Conservation (phyloP, 192 early-diverging fungal species). For the Coemansia sp. region DNA sequence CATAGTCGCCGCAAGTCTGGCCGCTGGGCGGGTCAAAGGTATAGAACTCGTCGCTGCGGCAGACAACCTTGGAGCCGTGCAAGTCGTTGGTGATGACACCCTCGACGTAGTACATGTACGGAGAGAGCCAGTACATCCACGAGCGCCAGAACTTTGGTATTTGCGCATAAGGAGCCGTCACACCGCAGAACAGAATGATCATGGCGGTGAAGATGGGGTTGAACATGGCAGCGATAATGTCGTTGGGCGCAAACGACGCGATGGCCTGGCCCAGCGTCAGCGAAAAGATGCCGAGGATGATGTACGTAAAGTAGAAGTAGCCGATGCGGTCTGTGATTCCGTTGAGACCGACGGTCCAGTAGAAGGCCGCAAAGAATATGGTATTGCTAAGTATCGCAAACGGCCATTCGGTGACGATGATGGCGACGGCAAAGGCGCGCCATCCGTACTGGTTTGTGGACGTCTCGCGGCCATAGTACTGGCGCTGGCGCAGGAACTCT, state of each 20-base stretch:
- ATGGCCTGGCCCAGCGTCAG: slow-evolving; percentile 61
- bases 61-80: no score
- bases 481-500: slow-evolving; percentile 60
- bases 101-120: no score
- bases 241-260: slow-evolving; percentile 27
- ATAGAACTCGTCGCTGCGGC: no score
- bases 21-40: not conserved
- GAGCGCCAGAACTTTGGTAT: no score
- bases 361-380: slow-evolving; percentile 59
- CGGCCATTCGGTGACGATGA: slow-evolving; percentile 62
- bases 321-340: slow-evolving; percentile 52
- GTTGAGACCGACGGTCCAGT: slow-evolving; percentile 63
- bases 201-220: no score
- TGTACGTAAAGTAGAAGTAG: slow-evolving; percentile 61
- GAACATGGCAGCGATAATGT: no score
- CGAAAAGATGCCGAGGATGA: slow-evolving; percentile 55
- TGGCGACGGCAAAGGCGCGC: slow-evolving; percentile 61
- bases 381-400: slow-evolving; percentile 58
- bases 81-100: no score
- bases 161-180: no score
- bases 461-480: slow-evolving; percentile 62
- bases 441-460: slow-evolving; percentile 66
- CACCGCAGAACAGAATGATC: no score
- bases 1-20: slow-evolving; percentile 55
- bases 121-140: no score